A percentile compares a stretch with the other conserved stretches of the same genome.
Conservation (phyloP, 331 rosid genomes). For the Ulmus americana region DNA sequence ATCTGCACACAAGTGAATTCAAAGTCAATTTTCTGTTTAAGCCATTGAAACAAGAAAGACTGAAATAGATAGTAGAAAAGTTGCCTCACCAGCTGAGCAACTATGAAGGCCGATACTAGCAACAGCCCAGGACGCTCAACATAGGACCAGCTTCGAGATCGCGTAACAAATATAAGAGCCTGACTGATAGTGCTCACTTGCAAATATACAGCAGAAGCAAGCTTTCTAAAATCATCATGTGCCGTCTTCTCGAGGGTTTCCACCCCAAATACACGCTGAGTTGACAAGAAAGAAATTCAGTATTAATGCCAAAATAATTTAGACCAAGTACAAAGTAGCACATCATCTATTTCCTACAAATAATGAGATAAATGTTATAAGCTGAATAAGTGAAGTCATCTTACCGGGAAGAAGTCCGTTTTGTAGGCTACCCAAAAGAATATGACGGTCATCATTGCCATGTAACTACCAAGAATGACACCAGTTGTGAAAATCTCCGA, state of each 20-base stretch:
- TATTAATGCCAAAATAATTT: background rate
- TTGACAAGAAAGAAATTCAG: slow-evolving; percentile 11
- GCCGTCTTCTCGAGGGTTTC: slow-evolving; percentile 74
- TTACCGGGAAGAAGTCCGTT: slow-evolving; percentile 91
- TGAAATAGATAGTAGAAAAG: background rate
- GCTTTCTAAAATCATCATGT: slow-evolving; percentile 72
- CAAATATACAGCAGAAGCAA: slow-evolving; percentile 91
- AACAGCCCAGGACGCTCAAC: slow-evolving; percentile 90
- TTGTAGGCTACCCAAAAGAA: slow-evolving; percentile 96
- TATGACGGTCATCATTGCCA: slow-evolving; percentile 98
- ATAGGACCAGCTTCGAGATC: slow-evolving; percentile 94
- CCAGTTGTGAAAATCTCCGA: slow-evolving; percentile 95
- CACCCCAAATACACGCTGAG: slow-evolving; percentile 74
- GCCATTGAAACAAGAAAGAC: background rate
- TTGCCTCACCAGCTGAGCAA: slow-evolving; percentile 84
- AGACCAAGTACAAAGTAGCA: background rate
- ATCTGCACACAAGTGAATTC: slow-evolving; percentile 44
- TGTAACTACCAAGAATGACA: slow-evolving; percentile 79
- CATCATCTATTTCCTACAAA: background rate
- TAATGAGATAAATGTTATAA: background rate
- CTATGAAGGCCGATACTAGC: slow-evolving; percentile 67
- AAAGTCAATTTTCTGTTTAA: slow-evolving; percentile 13
- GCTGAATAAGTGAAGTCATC: slow-evolving; percentile 21
- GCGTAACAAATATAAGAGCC: slow-evolving; percentile 94
- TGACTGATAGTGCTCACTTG: slow-evolving; percentile 99